A percentile compares a stretch with the other conserved stretches of the same genome.
Evolutionary conservation across 2,329 filamentous ascomycete genomes (phyloP).

Genomic region (Magnaporthiopsis poae): DNA sequence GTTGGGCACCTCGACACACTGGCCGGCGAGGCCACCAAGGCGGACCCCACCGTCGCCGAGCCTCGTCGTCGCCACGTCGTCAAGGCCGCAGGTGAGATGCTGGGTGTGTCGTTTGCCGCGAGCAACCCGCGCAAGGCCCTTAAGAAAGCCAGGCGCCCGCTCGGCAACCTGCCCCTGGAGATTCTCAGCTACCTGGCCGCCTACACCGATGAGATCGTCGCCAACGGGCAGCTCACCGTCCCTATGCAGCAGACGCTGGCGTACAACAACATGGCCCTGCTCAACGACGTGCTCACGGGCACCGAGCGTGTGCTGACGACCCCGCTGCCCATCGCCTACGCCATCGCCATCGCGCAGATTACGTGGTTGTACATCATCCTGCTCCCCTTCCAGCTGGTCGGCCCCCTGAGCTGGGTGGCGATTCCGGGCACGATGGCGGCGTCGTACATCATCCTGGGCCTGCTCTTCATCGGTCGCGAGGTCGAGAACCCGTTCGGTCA

Average conservation of each 20-base stretch:
- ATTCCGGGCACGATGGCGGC: slow-evolving; percentile 57
- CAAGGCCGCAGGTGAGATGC: slow-evolving; percentile 51
- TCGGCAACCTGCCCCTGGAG: slow-evolving; percentile 64
- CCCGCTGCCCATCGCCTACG: slow-evolving; percentile 60
- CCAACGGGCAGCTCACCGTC: slow-evolving; percentile 36
- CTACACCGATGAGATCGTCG: slow-evolving; percentile 49
- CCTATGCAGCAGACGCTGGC: slow-evolving; percentile 42
- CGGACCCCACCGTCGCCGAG: slow-evolving; percentile 27
- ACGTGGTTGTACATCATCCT: slow-evolving; percentile 66
- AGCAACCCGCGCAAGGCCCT: slow-evolving; percentile 61
- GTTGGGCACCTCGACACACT: slow-evolving; percentile 59
- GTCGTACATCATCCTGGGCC: slow-evolving; percentile 64
- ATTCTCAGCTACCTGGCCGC: slow-evolving; percentile 56
- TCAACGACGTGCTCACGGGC: slow-evolving; percentile 58
- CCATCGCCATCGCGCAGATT: slow-evolving; percentile 66
- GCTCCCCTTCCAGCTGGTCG: slow-evolving; percentile 62
- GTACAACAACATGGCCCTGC: slow-evolving; percentile 36
- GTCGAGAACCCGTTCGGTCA: slow-evolving; percentile 62
- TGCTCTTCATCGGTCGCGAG: slow-evolving; percentile 56
- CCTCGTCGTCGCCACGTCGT: slow-evolving; percentile 24
- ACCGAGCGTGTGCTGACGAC: slow-evolving; percentile 66
- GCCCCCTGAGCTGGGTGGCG: slow-evolving; percentile 53
- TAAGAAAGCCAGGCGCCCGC: slow-evolving; percentile 55
- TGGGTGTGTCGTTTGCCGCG: slow-evolving; percentile 58
- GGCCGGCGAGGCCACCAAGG: slow-evolving; percentile 35